phyloP scores from a whole-genome alignment of 352 stramenopile species.

The Pythium monospermum region DNA sequence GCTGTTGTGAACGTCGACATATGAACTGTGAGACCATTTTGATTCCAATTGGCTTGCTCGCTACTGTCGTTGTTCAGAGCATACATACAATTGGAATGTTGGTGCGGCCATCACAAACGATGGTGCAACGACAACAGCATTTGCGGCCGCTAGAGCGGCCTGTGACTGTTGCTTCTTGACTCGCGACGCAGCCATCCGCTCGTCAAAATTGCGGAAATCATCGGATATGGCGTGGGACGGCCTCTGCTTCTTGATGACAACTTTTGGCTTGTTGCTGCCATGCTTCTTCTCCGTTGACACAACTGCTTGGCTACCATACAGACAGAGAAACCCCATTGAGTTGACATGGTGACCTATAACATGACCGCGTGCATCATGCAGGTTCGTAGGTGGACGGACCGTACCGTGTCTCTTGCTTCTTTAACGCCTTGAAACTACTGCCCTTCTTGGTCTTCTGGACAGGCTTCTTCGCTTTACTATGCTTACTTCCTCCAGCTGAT shows the following conservation, averaged over 20 bases:
- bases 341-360: no score
- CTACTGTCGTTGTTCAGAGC: slow-evolving; percentile 1
- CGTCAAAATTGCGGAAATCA: slow-evolving; percentile 76
- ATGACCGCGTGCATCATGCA: no score
- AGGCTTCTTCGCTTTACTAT: slow-evolving; percentile 27
- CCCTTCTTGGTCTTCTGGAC: slow-evolving; percentile 36
- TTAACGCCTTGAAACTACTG: slow-evolving; percentile 62
- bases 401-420: slow-evolving; percentile 57
- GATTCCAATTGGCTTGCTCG: not conserved
- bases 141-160: slow-evolving; percentile 16
- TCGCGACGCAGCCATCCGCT: slow-evolving; percentile 41
- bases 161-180: slow-evolving; percentile 28
- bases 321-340: no score
- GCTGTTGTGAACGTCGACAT: not conserved
- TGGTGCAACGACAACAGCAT: slow-evolving; percentile 34
- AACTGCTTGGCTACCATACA: slow-evolving; percentile 32
- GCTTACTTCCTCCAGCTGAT: slow-evolving; percentile 30
- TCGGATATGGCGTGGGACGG: slow-evolving; percentile 30
- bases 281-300: slow-evolving; percentile 36
- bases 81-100: slow-evolving; percentile 69
- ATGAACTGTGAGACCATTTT: no score
- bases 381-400: no score
- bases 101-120: slow-evolving; percentile 59
- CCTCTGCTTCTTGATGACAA: slow-evolving; percentile 27
- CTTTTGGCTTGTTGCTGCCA: slow-evolving; percentile 19